Conservation (phyloP, 2,329 filamentous ascomycete species). For the Talaromyces sp. region DNA sequence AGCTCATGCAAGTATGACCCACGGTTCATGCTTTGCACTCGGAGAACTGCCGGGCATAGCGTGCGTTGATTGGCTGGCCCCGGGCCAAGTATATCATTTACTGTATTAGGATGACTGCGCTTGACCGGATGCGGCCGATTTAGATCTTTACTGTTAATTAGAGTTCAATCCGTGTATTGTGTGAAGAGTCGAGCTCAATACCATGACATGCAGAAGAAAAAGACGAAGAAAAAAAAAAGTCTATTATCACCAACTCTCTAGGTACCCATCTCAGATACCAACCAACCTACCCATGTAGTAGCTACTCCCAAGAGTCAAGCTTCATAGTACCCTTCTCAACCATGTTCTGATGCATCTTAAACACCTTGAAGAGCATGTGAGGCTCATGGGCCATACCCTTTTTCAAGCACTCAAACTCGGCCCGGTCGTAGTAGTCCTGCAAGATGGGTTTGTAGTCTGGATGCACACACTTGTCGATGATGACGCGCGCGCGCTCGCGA, state of each 20-base stretch:
- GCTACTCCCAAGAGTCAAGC: constrained; percentile 60
- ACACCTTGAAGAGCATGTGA: constrained; percentile 77
- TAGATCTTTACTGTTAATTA: background rate
- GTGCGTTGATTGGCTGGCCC: background rate
- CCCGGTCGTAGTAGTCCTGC: constrained; percentile 75
- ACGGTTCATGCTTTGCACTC: background rate
- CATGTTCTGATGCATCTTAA: constrained; percentile 84
- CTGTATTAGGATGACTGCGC: background rate
- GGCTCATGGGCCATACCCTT: constrained; percentile 91
- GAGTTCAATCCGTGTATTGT: background rate
- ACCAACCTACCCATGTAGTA: background rate
- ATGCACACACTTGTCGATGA: constrained; percentile 83
- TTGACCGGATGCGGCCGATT: background rate
- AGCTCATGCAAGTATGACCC: background rate
- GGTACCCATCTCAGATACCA: background rate
- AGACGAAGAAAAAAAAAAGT: no score
- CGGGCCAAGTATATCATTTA: background rate
- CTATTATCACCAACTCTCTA: no score
- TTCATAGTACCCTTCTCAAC: constrained; percentile 85
- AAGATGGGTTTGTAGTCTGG: constrained; percentile 80
- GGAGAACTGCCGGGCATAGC: background rate
- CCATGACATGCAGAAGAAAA: background rate
- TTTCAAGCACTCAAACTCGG: constrained; percentile 77
- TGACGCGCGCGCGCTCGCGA: constrained; percentile 73
- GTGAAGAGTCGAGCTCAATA: background rate